Base-by-base conservation (phyloP, 2,329 filamentous ascomycete genomes). In the Xylaria multiplex region DNA sequence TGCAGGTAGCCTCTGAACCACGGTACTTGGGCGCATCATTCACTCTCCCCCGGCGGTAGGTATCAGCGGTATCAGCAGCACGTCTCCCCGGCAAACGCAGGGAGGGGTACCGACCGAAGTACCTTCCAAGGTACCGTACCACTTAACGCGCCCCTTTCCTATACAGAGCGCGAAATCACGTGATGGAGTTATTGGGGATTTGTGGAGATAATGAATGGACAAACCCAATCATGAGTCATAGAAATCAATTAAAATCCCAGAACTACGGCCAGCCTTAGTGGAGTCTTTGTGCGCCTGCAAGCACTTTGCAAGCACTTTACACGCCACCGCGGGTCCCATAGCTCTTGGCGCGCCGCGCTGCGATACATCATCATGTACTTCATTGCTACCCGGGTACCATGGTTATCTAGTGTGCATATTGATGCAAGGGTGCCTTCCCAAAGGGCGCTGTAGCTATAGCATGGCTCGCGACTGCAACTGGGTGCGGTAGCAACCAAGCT, bases 231-330 rank as follows among this genome's bases (percentile, higher is more conserved):
- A 67, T 24, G 19, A 5, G 16, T 6, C 13, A 8, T 16, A 24
- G 24, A 54, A 37, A 3, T 37, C 45, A 65, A 64, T 66, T 66
- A 62, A 53, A 24, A 58, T 22, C 65, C 65, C 50, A 11, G 56
- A 45, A 37, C 13, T n/a, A 27, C n/a, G 40, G 16, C 16, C 6
- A 16, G 24, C 40, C 2, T 11, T 19, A 24, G 30, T 54, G 50
- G 49, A 19, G 49, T 37, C 37, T 27, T 13, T 53, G 27, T 27
- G 43, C 11, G 37, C 56, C 45, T 24, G 49, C 43, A 45, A 30
- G 35, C n/a, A 13, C n/a, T 24, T 52, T 69, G 66, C 60, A 66
- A 61, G 64, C 66, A 64, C 66, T 69, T 69, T 59, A 67, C 58
- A 64, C 58, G 60, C 59, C 37, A 53, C 9, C 5, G 19, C 4